phyloP scores from a whole-genome alignment of 2,329 filamentous ascomycete genomes.

The Arthrobotrys entomopaga region DNA sequence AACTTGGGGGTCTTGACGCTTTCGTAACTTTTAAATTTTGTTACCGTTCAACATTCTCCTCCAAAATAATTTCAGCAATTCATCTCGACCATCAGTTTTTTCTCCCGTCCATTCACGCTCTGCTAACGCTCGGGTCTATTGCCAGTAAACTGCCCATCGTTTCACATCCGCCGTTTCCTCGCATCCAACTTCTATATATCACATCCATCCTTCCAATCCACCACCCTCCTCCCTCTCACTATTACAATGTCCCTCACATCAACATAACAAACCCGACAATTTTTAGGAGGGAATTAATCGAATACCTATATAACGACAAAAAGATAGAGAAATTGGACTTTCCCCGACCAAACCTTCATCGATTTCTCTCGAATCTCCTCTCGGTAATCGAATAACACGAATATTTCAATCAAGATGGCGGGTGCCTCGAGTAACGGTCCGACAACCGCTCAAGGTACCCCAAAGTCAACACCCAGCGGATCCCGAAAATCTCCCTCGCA shows the following conservation, averaged over 20 bases:
- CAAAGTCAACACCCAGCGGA: constrained; percentile 57
- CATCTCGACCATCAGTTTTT: too few species aligned
- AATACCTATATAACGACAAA: neutral
- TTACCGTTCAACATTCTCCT: too few species aligned
- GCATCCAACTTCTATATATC: too few species aligned
- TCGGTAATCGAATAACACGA: constrained; percentile 37
- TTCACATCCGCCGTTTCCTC: too few species aligned
- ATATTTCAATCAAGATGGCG: constrained; percentile 41
- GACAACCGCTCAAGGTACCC: constrained; percentile 57
- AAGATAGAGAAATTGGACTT: constrained; percentile 19
- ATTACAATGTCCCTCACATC: constrained; percentile 29
- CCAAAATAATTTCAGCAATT: too few species aligned
- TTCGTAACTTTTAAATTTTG: constrained; percentile 35
- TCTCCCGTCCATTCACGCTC: too few species aligned
- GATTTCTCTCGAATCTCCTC: constrained; percentile 9
- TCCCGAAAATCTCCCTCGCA: constrained; percentile 55
- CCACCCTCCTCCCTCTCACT: constrained; percentile 16
- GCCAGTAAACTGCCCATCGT: too few species aligned
- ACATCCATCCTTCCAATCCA: neutral
- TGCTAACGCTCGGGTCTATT: too few species aligned
- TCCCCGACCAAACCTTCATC: constrained; percentile 29
- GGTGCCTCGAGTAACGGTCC: constrained; percentile 55
- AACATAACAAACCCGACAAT: constrained; percentile 28
- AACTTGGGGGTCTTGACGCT: constrained; percentile 17
- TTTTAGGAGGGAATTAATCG: constrained; percentile 23